Evolutionary conservation across 2,329 filamentous ascomycete genomes (phyloP).

Genomic region (Exophiala mesophila): DNA sequence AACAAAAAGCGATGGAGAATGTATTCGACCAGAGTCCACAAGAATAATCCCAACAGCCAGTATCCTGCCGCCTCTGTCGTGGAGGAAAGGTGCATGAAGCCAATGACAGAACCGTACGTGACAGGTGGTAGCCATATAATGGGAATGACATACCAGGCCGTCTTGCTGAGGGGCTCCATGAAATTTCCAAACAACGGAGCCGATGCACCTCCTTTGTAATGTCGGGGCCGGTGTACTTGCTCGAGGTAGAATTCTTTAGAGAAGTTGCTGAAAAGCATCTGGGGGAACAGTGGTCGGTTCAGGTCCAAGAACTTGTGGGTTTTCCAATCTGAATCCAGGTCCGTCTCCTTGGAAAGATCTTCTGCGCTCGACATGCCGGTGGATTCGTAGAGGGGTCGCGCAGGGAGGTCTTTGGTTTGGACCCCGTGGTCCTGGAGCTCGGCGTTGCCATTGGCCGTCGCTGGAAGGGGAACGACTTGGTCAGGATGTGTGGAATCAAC

Average conservation of each 20-base stretch:
- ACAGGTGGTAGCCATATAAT: conserved; percentile 78
- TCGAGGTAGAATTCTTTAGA: conserved; percentile 94
- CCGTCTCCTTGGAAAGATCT: conserved; percentile 82
- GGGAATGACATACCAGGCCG: conserved; percentile 89
- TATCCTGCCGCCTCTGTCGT: conserved; percentile 52
- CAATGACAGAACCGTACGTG: conserved; percentile 64
- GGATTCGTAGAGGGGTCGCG: conserved; percentile 40
- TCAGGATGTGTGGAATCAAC: conserved; percentile 45
- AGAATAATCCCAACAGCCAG: conserved; percentile 64
- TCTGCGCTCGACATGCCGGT: conserved; percentile 89
- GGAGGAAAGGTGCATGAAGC: conserved; percentile 48
- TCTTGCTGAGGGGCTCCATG: conserved; percentile 93
- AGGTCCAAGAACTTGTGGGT: conserved; percentile 92
- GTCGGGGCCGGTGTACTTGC: conserved; percentile 89
- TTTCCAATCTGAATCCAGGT: conserved; percentile 70
- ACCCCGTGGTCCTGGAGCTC: conserved; percentile 38
- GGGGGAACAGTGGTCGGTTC: conserved; percentile 73
- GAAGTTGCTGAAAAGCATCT: conserved; percentile 85
- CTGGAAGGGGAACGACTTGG: conserved; percentile 50
- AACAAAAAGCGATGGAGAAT: conserved; percentile 84
- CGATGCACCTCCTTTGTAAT: conserved; percentile 89
- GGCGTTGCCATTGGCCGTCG: conserved; percentile 44
- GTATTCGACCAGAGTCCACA: conserved; percentile 93
- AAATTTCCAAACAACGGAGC: conserved; percentile 97
- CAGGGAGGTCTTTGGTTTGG: conserved; percentile 44